A percentile compares a stretch with the other conserved stretches of the same genome.
Conservation (phyloP, 495 filamentous ascomycete species). For the Annulohypoxylon nitens region DNA sequence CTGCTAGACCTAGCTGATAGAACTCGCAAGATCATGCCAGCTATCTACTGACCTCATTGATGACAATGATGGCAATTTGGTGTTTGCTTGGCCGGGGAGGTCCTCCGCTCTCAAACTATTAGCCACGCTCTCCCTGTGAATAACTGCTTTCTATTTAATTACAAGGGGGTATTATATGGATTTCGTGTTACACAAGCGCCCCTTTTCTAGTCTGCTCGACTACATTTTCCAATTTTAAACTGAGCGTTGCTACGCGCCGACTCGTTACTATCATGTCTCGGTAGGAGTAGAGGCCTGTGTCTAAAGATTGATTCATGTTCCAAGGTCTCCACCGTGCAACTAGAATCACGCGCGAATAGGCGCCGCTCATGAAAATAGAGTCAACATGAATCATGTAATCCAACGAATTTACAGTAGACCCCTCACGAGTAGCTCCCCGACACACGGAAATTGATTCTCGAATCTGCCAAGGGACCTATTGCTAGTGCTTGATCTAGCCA, state of each 20-base stretch:
- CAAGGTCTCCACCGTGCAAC: not conserved
- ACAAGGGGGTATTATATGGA: conserved; percentile 2
- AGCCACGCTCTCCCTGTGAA: not conserved
- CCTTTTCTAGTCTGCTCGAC: not conserved
- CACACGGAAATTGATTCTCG: conserved; percentile 4
- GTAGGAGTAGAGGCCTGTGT: not conserved
- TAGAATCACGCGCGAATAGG: not conserved
- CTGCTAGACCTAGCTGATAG: not conserved
- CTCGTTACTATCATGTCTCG: not conserved
- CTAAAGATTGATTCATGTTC: not conserved
- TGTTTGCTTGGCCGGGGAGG: not conserved
- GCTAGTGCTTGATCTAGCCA: conserved; percentile 14
- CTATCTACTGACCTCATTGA: not conserved
- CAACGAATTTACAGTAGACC: not conserved
- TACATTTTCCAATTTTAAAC: not conserved
- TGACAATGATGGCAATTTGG: not conserved
- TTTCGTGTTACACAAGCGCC: conserved; percentile 29
- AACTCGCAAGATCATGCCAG: conserved; percentile 1
- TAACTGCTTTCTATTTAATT: not conserved
- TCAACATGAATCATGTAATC: conserved; percentile 12
- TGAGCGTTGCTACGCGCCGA: not conserved
- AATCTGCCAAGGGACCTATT: conserved; percentile 18
- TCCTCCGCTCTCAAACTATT: not conserved
- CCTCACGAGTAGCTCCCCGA: conserved; percentile 15
- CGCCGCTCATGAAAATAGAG: not conserved